Conservation (phyloP, 2,329 filamentous ascomycete species). For the Diaporthe sp. region DNA sequence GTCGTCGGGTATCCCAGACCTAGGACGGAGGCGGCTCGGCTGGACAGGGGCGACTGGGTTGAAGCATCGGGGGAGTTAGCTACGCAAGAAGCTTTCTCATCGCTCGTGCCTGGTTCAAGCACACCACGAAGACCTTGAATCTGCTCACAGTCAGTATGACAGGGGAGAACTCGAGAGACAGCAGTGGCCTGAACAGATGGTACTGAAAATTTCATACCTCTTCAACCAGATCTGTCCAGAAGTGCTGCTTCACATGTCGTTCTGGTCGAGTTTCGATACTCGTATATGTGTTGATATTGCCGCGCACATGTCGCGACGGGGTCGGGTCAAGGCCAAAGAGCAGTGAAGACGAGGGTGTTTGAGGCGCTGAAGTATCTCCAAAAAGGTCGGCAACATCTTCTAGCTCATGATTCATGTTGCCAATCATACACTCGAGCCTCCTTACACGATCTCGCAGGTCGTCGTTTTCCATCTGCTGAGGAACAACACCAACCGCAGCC, state of each 20-base stretch:
- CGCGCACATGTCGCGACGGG: background rate
- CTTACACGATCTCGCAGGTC: background rate
- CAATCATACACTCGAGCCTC: constrained; percentile 1
- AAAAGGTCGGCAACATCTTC: background rate
- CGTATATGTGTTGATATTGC: background rate
- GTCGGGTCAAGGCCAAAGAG: background rate
- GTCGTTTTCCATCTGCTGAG: background rate
- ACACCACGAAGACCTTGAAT: background rate
- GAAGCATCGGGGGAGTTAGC: background rate
- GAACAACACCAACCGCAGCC: background rate
- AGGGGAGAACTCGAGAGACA: background rate
- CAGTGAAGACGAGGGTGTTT: background rate
- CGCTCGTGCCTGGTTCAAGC: background rate
- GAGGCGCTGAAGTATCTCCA: background rate
- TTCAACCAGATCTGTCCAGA: background rate
- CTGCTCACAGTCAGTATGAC: background rate
- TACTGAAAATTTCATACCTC: background rate
- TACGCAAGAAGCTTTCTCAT: background rate
- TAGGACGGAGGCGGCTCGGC: background rate
- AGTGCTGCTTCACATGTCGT: background rate
- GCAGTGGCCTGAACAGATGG: background rate
- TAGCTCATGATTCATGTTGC: background rate
- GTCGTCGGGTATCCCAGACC: background rate
- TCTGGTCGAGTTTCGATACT: background rate
- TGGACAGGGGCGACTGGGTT: background rate